Evolutionary conservation across 805 yeast genomes (phyloP), one percentile per base, ranked within the genome.

Genomic region (Pichia scutulata): DNA sequence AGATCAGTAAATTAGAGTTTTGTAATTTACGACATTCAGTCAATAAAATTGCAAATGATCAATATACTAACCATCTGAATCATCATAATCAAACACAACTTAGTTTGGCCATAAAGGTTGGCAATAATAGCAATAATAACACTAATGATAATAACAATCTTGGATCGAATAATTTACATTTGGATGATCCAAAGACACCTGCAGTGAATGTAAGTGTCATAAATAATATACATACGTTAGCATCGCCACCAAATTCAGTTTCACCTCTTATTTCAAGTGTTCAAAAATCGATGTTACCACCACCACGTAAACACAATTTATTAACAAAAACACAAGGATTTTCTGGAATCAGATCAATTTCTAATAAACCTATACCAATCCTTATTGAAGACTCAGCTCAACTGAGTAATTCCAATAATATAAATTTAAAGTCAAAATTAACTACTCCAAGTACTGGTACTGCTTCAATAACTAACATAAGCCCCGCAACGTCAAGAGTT

Each of bases 291-390:
- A 51, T 57, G 58, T 50, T 63, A 18, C 69, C 69, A 19, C 69
- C 69, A 8, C 69, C 69, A 40, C 54, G 68, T 49, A 52, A 57
- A 19, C 49, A 53, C 40, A 44, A 52, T 14, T 47, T 62, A 30
- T 19, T 53, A 12, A n/a, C 19, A 16, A 47, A 48, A 25, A 49
- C 43, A 28, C 24, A 39, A 23, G 48, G 52, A 19, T 51, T 44
- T 39, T 55, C 54, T 28, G 66, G 62, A 42, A 61, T 64, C 49
- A 57, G 68, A 53, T 56, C 59, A 43, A 43, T 58, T 16, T 50
- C 60, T 12, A 61, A 62, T 51, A 65, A 65, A 48, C 69, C 69
- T 19, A 49, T 64, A 13, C 68, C 69, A 1, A 58, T 65, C 18
- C 44, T 60, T 24, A 60, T 65, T 33, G 58, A 60, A 24, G 56